A percentile compares a stretch with the other conserved stretches of the same genome.
Conservation (phyloP, 306 rosid genomes). For the Glycine latifolia region DNA sequence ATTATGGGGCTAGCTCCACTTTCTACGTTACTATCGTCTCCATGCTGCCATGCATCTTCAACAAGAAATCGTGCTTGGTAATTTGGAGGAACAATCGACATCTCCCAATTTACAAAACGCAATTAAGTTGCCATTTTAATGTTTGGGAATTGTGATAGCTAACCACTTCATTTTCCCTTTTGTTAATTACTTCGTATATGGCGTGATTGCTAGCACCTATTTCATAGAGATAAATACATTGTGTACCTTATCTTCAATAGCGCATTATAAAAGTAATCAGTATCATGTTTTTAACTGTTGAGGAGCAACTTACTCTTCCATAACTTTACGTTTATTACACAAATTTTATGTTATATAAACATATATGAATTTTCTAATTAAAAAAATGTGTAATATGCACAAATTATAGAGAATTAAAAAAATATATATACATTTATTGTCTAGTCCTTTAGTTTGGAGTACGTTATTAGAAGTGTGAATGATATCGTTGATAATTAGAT, state of each 20-base stretch:
- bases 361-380: too few species aligned
- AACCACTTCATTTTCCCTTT: background rate
- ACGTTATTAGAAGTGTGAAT: background rate
- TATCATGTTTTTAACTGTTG: too few species aligned
- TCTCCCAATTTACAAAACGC: background rate
- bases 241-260: background rate
- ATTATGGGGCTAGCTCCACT: too few species aligned
- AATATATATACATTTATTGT: background rate
- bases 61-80: slow-evolving; percentile 24
- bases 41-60: slow-evolving; percentile 17
- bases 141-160: background rate
- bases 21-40: slow-evolving; percentile 14
- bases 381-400: too few species aligned
- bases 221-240: background rate
- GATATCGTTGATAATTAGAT: background rate
- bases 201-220: slow-evolving; percentile 5
- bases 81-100: slow-evolving; percentile 24
- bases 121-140: slow-evolving; percentile 5
- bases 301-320: too few species aligned
- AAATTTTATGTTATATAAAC: too few species aligned
- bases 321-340: too few species aligned
- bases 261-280: background rate
- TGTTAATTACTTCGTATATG: background rate
- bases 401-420: too few species aligned
- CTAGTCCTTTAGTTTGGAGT: background rate